Evolutionary conservation across 805 yeast genomes (phyloP).

Genomic region (Starmerella geochares): DNA sequence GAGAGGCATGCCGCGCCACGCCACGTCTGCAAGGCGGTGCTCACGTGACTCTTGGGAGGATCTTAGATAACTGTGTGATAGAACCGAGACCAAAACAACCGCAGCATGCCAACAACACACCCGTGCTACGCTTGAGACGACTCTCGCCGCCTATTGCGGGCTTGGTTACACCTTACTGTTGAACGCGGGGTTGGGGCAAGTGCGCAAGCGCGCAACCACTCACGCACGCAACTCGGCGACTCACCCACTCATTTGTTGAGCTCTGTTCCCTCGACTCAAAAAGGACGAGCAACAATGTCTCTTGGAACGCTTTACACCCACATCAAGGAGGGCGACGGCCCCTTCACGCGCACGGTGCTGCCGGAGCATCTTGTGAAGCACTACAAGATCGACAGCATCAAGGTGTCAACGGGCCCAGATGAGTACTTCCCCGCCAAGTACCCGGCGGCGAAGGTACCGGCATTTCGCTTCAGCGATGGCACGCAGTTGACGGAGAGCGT

Average conservation of each 20-base stretch:
- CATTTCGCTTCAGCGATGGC: constrained; percentile 41
- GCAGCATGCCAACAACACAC: too few relatives aligned
- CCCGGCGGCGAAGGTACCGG: constrained; percentile 23
- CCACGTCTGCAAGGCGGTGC: not conserved
- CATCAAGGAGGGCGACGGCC: constrained; percentile 21
- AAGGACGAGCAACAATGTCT: constrained; percentile 10
- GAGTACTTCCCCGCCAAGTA: constrained; percentile 40
- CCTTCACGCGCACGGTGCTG: constrained; percentile 23
- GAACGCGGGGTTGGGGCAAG: not conserved
- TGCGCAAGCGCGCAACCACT: not conserved
- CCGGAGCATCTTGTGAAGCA: constrained; percentile 37
- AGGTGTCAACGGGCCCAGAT: constrained; percentile 36
- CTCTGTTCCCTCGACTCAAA: not conserved
- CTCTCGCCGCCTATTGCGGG: too few relatives aligned
- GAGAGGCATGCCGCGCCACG: constrained; percentile 5
- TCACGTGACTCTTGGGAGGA: too few relatives aligned
- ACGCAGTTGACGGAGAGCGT: constrained; percentile 51
- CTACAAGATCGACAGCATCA: constrained; percentile 45
- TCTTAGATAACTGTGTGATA: too few relatives aligned
- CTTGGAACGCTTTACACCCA: constrained; percentile 22
- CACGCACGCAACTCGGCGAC: not conserved
- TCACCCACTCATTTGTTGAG: not conserved
- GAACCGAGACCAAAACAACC: too few relatives aligned
- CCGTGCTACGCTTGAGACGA: too few relatives aligned
- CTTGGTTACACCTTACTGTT: not conserved